Evolutionary conservation across 2,329 filamentous ascomycete species (phyloP).

Genomic region (Ophiocordyceps unilateralis): DNA sequence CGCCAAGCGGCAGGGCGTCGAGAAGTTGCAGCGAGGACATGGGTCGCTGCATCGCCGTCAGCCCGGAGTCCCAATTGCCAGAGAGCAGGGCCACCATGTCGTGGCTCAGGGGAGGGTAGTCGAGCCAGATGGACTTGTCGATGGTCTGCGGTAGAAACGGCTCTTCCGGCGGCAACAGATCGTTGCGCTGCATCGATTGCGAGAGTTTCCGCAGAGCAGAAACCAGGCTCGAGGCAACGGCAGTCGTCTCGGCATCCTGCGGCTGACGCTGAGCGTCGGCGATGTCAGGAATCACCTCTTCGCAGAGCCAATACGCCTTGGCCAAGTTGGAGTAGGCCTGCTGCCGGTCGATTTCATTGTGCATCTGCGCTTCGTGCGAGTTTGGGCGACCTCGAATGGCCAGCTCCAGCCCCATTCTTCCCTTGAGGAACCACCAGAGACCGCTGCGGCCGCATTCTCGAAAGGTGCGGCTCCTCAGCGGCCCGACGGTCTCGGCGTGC

Average conservation of each 20-base stretch:
- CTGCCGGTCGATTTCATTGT: slow-evolving; percentile 39
- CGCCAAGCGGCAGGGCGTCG: slow-evolving; percentile 59
- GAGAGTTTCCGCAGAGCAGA: slow-evolving; percentile 57
- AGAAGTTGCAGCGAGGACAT: slow-evolving; percentile 35
- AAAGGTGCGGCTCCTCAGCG: slow-evolving; percentile 44
- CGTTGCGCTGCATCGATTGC: slow-evolving; percentile 71
- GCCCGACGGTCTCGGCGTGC: slow-evolving; percentile 57
- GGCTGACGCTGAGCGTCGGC: slow-evolving; percentile 23
- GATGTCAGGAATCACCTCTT: slow-evolving; percentile 34
- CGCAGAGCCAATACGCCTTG: slow-evolving; percentile 70
- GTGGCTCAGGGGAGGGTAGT: slow-evolving; percentile 56
- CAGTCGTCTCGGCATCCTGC: slow-evolving; percentile 29
- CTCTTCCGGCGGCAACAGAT: slow-evolving; percentile 55
- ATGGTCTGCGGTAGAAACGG: slow-evolving; percentile 57
- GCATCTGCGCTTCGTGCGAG: slow-evolving; percentile 31
- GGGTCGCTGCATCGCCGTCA: slow-evolving; percentile 29
- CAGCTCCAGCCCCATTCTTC: slow-evolving; percentile 57
- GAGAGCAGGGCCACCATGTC: slow-evolving; percentile 56
- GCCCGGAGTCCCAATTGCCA: slow-evolving; percentile 34
- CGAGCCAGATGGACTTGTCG: slow-evolving; percentile 67
- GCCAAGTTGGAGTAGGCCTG: slow-evolving; percentile 76
- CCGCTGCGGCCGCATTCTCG: slow-evolving; percentile 55
- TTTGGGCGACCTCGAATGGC: slow-evolving; percentile 47
- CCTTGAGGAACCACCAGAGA: slow-evolving; percentile 82
- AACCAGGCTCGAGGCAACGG: slow-evolving; percentile 36